Base-by-base conservation (phyloP, 169 alveolate genomes). In the Cryptosporidium ubiquitum region DNA sequence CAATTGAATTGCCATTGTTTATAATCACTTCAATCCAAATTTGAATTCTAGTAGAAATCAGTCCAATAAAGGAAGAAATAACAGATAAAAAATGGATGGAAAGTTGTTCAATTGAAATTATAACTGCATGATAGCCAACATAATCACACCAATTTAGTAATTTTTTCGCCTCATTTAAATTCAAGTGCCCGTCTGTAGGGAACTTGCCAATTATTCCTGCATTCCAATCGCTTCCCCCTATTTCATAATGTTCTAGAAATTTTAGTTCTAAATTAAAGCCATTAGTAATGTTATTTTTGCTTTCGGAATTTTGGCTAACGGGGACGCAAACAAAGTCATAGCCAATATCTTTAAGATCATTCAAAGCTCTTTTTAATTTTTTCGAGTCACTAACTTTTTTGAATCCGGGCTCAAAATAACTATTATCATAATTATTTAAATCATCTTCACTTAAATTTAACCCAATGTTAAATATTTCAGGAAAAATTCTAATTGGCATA, bases 111-210 rank as follows among this genome's bases (percentile, higher is more conserved):
- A 79, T 79, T 16, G 60, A 20, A 44, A 79, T 20, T 10, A 79
- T 12, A 35, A 79, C 18, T 10, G 89, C 89, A 66, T 79, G 75
- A 79, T 79, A 79, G 9, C 89, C 89, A 47, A 79, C 26, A 79
- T 60, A 79, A n/a, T 40, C 44, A 40, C 89, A 58, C 89, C 89
- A 79, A 7, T 64, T 79, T 35, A 79, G 29, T 60, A 79, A 47
- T 10, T 31, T 37, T 10, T n/a, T 64, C 29, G 52, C 26, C 55
- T 79, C 57, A 58, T 16, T 9, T 9, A 42, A 26, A 14, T 40
- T 49, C n/a, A 37, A 37, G 10, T 60, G 31, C 47, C 33, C 44
- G 9, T 61, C 40, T 44, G 37, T 0, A 58, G 89, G 89, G 39
- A 79, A 60, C 23, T n/a, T 40, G 5, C 89, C 74, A 29, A 79